A percentile compares a stretch with the other conserved stretches of the same genome.
Evolutionary conservation across 306 rosid genomes (phyloP).

Genomic region (Hippophae tibetana): DNA sequence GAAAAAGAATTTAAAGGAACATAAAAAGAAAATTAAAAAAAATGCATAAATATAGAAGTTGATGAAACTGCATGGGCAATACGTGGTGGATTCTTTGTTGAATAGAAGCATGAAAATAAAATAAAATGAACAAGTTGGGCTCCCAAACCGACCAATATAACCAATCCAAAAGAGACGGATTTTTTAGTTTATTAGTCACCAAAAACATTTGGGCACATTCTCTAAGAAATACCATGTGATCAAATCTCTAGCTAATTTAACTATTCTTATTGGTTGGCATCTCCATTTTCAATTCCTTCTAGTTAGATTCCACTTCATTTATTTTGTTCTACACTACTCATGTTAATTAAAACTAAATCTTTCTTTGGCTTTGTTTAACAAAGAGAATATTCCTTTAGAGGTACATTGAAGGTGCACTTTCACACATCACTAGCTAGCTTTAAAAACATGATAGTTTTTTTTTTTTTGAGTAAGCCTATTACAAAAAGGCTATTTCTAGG

Average conservation of each 20-base stretch:
- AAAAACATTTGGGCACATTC: conserved; percentile 30
- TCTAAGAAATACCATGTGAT: conserved; percentile 57
- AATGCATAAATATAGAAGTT: conserved; percentile 15
- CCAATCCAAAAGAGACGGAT: conserved; percentile 74
- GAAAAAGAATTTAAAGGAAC: background rate
- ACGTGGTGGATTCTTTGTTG: conserved; percentile 36
- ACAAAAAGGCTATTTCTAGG: no score
- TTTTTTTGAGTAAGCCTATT: no score
- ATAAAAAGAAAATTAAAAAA: background rate
- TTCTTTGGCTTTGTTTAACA: no score
- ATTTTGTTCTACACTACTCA: background rate
- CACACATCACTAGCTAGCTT: no score
- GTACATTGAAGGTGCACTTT: no score
- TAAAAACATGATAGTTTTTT: no score
- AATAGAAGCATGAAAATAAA: conserved; percentile 14
- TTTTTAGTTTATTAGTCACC: conserved; percentile 20
- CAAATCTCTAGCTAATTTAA: conserved; percentile 6
- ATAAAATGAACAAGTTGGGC: conserved; percentile 21
- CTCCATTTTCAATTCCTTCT: conserved; percentile 20
- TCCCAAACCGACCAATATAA: conserved; percentile 75
- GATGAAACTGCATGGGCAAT: conserved; percentile 56
- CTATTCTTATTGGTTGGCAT: conserved; percentile 42
- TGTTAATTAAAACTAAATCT: no score
- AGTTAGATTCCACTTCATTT: conserved; percentile 25
- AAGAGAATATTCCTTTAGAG: no score